Evolutionary conservation across 257 asterid species (phyloP), one percentile per base, ranked within the genome.

Genomic region (Solanum tarijense): DNA sequence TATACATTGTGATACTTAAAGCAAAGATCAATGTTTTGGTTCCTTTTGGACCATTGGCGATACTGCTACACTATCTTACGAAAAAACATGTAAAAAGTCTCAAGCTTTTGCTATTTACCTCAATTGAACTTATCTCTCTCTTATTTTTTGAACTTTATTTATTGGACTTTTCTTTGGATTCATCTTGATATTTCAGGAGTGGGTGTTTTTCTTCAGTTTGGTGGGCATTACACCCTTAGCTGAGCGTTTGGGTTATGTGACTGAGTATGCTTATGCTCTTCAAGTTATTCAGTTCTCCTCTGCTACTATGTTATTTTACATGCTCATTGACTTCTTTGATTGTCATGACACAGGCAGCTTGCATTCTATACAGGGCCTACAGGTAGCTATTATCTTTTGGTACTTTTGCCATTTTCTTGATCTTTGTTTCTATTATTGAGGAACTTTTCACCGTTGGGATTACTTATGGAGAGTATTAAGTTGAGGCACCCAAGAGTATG

Each of bases 201-300:
- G 90, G 98, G 99, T 97, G 29, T 96, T 97, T 91, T 93, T 96
- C 94, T 95, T 95, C 93, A 97, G 98, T 92, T 92, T 96, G 87
- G 29, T 97, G 55, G 99, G 99, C 88, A 97, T 97, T 86, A 90
- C 88, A 85, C 99, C 99, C 10, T 93, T 97, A 90, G 99, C 99
- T 0, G 99, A 97, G 93, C 99, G 99, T 6, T 90, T 97, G 20
- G 99, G 99, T 71, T 97, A 92, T 93, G 98, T 95, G 52, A 97
- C 99, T 23, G 99, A 95, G 99, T 96, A 90, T 93, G 98, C 90
- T 69, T 34, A 88, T 86, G 55, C 65, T 52, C 84, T 89, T 88
- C 41, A 29, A 75, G 66, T 79, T 43, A 38, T 86, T 71, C 55
- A 43, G 23, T 36, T 86, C 35, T 86, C 39, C n/a, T 86, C 68